Evolutionary conservation across 441 rosid genomes (phyloP), one percentile per base, ranked within the genome.

Genomic region (Mallotus japonicus): DNA sequence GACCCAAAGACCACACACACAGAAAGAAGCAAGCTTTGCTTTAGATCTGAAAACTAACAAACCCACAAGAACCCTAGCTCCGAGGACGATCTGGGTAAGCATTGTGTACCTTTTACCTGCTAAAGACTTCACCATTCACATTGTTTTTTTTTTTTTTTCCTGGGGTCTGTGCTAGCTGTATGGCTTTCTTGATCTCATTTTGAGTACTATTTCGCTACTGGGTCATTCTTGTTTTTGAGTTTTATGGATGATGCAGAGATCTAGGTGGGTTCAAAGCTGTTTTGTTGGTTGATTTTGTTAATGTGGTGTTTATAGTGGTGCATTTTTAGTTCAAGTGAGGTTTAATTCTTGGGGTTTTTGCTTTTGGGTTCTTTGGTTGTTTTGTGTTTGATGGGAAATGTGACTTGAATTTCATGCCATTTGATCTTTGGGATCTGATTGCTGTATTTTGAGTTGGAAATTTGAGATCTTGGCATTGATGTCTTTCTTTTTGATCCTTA

Each of bases 11-110:
- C 58, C 63, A 46, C 56, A 65, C 56, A 61, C 56, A 65, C 28
- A 24, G 28, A n/a, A 12, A 19, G 15, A 5, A 13, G 49, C 40
- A 62, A 75, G 73, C 79, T 82, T 72, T 71, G 73, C 79, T 83
- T 72, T 73, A 84, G 90, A 87, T 89, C 92, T 87, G 85, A 73
- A 74, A 12, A 76, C 78, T 69, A 22, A 17, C 46, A 65, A 62
- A 47, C 60, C 74, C 47, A 81, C 57, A 69, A 76, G 71, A 60
- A 42, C 50, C 74, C 59, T 69, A 47, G 54, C 70, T 74, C 57
- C 69, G 70, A 51, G 71, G 51, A 51, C 75, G 72, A 82, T 81
- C 70, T 77, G 67, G 79, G 91, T 87, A 80, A 75, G 73, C 67
- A 47, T 50, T 76, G 16, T 54, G 70, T 59, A 49, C 49, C 49